A percentile compares a stretch with the other conserved stretches of the same genome.
These are phyloP conservation scores for Meyerozyma carpophila DNA, from an alignment of 1,139 yeast species.

Conservation along the genomic window DNA sequence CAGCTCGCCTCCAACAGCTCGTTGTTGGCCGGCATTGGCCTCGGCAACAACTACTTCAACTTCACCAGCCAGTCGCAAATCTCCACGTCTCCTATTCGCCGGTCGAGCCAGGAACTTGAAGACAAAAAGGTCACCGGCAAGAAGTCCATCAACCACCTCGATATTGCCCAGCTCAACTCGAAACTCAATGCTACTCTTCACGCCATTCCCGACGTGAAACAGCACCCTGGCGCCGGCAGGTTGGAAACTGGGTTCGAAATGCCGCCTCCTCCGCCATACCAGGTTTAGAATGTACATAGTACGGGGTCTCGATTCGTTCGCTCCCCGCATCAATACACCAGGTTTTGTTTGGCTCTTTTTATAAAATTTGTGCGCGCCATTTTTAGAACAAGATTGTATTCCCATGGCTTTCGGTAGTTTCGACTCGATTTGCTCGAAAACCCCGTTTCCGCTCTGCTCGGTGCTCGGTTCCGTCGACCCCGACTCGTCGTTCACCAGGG, in stretches of 20 bases:
- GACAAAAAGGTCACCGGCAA: slow-evolving; percentile 12
- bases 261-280: slow-evolving; percentile 10
- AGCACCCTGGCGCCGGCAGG: not conserved
- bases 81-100: slow-evolving; percentile 19
- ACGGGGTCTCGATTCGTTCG: no score
- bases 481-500: slow-evolving; percentile 33
- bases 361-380: not conserved
- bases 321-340: no score
- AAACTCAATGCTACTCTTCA: slow-evolving; percentile 10
- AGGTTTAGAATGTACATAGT: not conserved
- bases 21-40: slow-evolving; percentile 28
- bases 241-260: slow-evolving; percentile 5
- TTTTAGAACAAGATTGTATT: not conserved
- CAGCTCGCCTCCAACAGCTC: slow-evolving; percentile 6
- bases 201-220: not conserved
- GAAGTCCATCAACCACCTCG: slow-evolving; percentile 29
- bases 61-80: slow-evolving; percentile 20
- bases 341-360: no score
- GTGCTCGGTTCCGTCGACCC: slow-evolving; percentile 42
- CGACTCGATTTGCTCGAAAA: slow-evolving; percentile 55
- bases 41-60: slow-evolving; percentile 32
- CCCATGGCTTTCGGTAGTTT: slow-evolving; percentile 65
- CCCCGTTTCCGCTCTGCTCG: slow-evolving; percentile 77
- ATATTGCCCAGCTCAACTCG: slow-evolving; percentile 23
- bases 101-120: slow-evolving; percentile 6